Base-by-base conservation (phyloP, 1,284 basidiomycete species). In the Microbotryomycetes sp. region DNA sequence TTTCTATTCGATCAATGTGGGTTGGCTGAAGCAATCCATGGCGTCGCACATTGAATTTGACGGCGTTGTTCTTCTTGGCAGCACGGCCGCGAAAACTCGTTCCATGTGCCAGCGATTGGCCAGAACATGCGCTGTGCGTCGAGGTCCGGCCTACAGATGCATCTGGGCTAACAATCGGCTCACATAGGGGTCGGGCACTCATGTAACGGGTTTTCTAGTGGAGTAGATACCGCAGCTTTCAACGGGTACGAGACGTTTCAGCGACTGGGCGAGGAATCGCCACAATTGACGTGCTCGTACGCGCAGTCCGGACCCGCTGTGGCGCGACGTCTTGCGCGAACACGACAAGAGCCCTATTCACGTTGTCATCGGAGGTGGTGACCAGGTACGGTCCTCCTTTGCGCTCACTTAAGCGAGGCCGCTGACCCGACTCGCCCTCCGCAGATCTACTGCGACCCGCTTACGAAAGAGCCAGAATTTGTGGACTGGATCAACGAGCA, bases 71-170 rank as follows among this genome's bases (percentile, higher is more conserved):
- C 13, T 15, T 13, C 3, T n/a, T 7, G 53, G 11, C 54, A 67
- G 66, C 41, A 82, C 26, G 89, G 92, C 0, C 85, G 86, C 57
- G 81, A 83, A 58, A 79, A 91, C 60, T 81, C 83, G 46, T 98
- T 98, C 75, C 85, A 83, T 71, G 85, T 97, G 15, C 93, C 94
- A 0, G 88, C 85, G 2, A 75, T 81, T 28, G 78, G 81, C 21
- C 86, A 94, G 74, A 93, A 97, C 73, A 87, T 98, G 84, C 82
- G 89, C 66, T 91, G 89, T 87, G 87, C 61, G 82, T 75, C 16
- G 27, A 16, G 15, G 11, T 41, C 35, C n/a, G n/a, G 18, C 54
- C 41, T 23, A 16, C 50, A 23, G 24, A 63, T 29, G n/a, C 27
- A 26, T 28, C 23, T 15, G 45, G 26, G n/a, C n/a, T 6, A 11